Conservation (phyloP, 2,329 filamentous ascomycete genomes). For the Rhynchosporium graminicola region DNA sequence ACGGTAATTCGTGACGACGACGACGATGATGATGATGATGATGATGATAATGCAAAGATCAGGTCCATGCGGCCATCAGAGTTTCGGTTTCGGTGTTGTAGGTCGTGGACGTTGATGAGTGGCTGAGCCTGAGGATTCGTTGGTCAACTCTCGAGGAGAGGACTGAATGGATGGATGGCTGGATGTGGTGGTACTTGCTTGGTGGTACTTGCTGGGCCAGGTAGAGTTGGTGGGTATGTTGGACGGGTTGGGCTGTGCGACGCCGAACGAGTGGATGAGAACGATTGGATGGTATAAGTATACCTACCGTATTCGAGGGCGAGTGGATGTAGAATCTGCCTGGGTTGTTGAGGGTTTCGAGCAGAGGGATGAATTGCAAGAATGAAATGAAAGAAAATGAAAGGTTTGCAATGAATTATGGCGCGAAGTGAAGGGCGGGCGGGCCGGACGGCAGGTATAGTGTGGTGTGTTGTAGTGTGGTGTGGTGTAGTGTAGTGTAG, state of each 20-base stretch:
- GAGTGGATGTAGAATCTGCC: neutral
- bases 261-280: constrained; percentile 10
- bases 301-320: neutral
- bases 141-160: constrained; percentile 28
- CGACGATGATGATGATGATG: no score
- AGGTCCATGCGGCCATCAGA: constrained; percentile 24
- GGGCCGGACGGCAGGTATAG: neutral
- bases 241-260: constrained; percentile 5
- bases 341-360: constrained; percentile 1
- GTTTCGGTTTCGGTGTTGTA: constrained; percentile 25
- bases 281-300: neutral
- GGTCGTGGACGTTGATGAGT: constrained; percentile 34
- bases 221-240: neutral
- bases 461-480: neutral
- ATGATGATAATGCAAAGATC: neutral
- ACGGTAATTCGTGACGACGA: constrained; percentile 2
- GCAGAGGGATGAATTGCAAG: neutral
- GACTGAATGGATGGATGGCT: neutral
- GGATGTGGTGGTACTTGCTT: constrained; percentile 22
- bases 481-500: no score
- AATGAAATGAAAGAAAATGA: neutral
- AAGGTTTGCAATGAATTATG: no score
- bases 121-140: constrained; percentile 30
- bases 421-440: neutral
- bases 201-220: neutral